Conservation (phyloP, 768 basidiomycete genomes). For the Panaeolus cyanescens region DNA sequence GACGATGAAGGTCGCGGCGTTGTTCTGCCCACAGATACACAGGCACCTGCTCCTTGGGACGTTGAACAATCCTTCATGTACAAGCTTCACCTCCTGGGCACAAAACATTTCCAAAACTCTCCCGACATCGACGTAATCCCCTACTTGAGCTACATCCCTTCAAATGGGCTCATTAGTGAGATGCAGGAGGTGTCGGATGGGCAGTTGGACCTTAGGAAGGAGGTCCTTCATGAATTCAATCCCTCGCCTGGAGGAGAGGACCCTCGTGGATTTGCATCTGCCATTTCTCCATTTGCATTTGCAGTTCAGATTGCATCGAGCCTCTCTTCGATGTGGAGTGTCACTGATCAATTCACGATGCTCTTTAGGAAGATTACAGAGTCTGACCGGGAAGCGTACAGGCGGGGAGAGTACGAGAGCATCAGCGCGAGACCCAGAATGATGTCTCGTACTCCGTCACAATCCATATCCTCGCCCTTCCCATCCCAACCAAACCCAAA, state of each 20-base stretch:
- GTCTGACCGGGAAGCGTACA: not conserved
- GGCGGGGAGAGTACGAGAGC: not conserved
- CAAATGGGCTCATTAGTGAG: constrained; percentile 50
- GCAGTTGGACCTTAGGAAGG: constrained; percentile 42
- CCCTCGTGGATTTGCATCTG: constrained; percentile 44
- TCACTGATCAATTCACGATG: constrained; percentile 60
- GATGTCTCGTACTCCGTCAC: constrained; percentile 14
- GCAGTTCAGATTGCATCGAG: constrained; percentile 73
- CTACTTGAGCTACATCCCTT: constrained; percentile 69
- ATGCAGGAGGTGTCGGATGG: constrained; percentile 47
- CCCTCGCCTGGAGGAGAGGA: constrained; percentile 39
- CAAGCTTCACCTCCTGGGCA: constrained; percentile 67
- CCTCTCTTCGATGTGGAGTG: constrained; percentile 65
- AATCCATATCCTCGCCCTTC: constrained; percentile 16
- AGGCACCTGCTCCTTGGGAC: constrained; percentile 47
- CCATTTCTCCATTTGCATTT: constrained; percentile 64
- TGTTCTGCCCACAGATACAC: constrained; percentile 13
- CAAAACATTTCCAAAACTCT: constrained; percentile 45
- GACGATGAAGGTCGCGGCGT: constrained; percentile 22
- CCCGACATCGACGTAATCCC: constrained; percentile 67
- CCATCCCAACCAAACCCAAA: constrained; percentile 10
- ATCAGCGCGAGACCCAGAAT: not conserved
- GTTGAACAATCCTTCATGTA: constrained; percentile 64
- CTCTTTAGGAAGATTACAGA: not conserved
- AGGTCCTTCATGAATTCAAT: constrained; percentile 49